A percentile compares a stretch with the other conserved stretches of the same genome.
Evolutionary conservation across 257 asterid species (phyloP).

Genomic region (Knoxia roxburghii): DNA sequence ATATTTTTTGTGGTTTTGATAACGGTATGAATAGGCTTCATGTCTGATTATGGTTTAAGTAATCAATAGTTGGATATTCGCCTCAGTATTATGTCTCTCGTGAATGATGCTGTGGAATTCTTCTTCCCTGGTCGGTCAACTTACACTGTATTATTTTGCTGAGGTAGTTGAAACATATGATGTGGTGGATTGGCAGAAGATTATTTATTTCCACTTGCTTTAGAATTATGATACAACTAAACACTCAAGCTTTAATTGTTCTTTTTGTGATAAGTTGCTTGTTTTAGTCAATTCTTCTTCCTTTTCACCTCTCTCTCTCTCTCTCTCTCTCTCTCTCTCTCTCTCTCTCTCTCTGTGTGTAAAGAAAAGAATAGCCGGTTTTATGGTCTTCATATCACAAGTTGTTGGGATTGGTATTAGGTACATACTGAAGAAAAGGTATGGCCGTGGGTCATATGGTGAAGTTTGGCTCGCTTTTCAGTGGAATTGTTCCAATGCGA

Average conservation of each 20-base stretch:
- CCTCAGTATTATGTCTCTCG: background rate
- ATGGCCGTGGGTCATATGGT: constrained; percentile 94
- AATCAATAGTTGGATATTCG: background rate
- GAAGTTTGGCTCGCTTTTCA: constrained; percentile 99
- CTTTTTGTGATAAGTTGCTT: background rate
- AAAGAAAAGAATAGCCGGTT: too few species aligned
- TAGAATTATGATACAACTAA: background rate
- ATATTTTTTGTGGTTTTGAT: background rate
- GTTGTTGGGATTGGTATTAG: constrained; percentile 25
- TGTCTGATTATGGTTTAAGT: background rate
- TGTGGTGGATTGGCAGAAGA: background rate
- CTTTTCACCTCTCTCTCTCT: too few species aligned
- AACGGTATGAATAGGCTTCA: background rate
- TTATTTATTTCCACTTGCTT: background rate
- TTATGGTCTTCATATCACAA: background rate
- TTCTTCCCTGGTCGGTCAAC: background rate
- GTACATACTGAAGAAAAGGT: constrained; percentile 89
- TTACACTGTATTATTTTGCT: background rate
- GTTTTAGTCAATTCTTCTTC: background rate
- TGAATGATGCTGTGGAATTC: background rate
- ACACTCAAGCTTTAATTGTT: background rate
- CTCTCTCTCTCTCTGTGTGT: too few species aligned
- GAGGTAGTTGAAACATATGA: background rate
- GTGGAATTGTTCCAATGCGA: constrained; percentile 79
- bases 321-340: too few species aligned